Conservation (phyloP, 2,329 filamentous ascomycete genomes). For the Fonsecaea multimorphosa region DNA sequence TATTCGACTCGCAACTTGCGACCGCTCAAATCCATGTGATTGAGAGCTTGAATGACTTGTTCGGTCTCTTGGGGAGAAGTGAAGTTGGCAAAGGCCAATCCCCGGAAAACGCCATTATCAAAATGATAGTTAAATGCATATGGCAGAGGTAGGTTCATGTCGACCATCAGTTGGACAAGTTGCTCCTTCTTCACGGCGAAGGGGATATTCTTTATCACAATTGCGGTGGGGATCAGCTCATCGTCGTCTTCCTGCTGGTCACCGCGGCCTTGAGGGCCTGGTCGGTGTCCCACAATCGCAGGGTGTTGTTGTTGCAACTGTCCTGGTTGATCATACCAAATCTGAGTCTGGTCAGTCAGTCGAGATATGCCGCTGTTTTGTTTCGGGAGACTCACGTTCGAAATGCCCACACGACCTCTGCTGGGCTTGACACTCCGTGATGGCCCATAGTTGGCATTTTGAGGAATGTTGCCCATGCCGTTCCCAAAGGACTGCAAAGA, state of each 20-base stretch:
- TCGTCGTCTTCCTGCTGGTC: slow-evolving; percentile 62
- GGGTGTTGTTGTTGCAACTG: slow-evolving; percentile 50
- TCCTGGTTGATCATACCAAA: slow-evolving; percentile 65
- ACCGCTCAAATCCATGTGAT: slow-evolving; percentile 93
- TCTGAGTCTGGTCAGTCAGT: slow-evolving; percentile 49
- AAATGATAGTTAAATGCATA: slow-evolving; percentile 98
- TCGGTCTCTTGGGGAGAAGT: slow-evolving; percentile 93
- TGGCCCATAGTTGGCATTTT: slow-evolving; percentile 54
- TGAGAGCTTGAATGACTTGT: slow-evolving; percentile 89
- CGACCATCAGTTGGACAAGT: slow-evolving; percentile 89
- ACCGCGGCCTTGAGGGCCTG: slow-evolving; percentile 50
- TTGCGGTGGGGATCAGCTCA: slow-evolving; percentile 95
- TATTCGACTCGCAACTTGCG: slow-evolving; percentile 96
- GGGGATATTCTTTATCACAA: slow-evolving; percentile 99
- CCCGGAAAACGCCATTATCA: slow-evolving; percentile 95
- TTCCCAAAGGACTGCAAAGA: slow-evolving; percentile 64
- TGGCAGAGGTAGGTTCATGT: slow-evolving; percentile 88
- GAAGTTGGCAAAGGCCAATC: slow-evolving; percentile 97
- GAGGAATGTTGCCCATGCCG: slow-evolving; percentile 44
- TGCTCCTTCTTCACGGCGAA: slow-evolving; percentile 98
- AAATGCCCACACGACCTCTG: slow-evolving; percentile 67
- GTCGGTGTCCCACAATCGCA: slow-evolving; percentile 50
- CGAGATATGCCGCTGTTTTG: slow-evolving; percentile 18
- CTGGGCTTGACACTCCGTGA: slow-evolving; percentile 63
- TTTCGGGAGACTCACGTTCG: slow-evolving; percentile 66